phyloP scores from a whole-genome alignment of 2,329 filamentous ascomycete genomes.

The Trichoderma oligosporum region DNA sequence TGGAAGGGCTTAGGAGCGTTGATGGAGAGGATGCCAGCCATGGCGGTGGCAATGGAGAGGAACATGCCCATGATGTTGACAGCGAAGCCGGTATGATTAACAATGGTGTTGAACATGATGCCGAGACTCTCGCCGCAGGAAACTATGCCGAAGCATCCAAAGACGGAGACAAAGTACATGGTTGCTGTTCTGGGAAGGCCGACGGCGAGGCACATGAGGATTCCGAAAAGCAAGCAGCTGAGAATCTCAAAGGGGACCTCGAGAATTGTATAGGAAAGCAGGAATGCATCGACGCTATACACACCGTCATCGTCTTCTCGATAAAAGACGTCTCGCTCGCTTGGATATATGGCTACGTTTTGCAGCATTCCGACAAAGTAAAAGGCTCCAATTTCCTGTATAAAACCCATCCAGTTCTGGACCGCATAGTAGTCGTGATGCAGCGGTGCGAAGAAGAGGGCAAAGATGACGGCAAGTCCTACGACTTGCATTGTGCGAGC shows the following conservation, averaged over 20 bases:
- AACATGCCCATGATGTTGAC: slow-evolving; percentile 69
- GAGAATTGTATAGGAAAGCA: slow-evolving; percentile 64
- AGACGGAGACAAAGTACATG: slow-evolving; percentile 65
- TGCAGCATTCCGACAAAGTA: slow-evolving; percentile 77
- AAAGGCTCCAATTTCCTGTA: slow-evolving; percentile 67
- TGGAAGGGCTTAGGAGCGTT: slow-evolving; percentile 63
- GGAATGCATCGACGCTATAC: slow-evolving; percentile 67
- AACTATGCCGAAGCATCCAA: slow-evolving; percentile 70
- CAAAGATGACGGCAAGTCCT: slow-evolving; percentile 58
- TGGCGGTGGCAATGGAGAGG: slow-evolving; percentile 65
- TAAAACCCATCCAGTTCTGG: slow-evolving; percentile 68
- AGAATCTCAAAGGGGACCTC: slow-evolving; percentile 70
- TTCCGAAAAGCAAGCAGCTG: slow-evolving; percentile 61
- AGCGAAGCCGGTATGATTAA: slow-evolving; percentile 69
- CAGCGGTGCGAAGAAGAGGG: slow-evolving; percentile 68
- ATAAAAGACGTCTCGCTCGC: slow-evolving; percentile 71
- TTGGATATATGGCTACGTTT: slow-evolving; percentile 70
- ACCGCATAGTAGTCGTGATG: slow-evolving; percentile 65
- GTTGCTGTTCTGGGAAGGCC: slow-evolving; percentile 59
- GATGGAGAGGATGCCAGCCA: slow-evolving; percentile 68
- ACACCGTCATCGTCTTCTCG: slow-evolving; percentile 69
- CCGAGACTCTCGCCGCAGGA: slow-evolving; percentile 71
- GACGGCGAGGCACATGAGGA: slow-evolving; percentile 60
- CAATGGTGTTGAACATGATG: slow-evolving; percentile 76
- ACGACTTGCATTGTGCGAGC: slow-evolving; percentile 65